phyloP scores from a whole-genome alignment of 768 basidiomycete species.

The Leccinum arenicola region DNA sequence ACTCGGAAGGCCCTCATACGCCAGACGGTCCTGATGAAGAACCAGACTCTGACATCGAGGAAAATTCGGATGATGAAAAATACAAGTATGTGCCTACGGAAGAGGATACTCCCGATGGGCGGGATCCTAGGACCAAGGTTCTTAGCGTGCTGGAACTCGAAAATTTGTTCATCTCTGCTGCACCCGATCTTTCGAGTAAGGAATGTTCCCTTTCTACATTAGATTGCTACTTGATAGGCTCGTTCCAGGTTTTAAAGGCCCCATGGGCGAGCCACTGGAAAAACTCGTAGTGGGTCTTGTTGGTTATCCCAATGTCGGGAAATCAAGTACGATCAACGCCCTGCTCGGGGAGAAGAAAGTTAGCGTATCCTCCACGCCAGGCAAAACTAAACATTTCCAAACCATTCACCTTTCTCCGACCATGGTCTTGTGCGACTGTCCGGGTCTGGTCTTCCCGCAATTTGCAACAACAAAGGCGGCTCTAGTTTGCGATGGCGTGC shows the following conservation, averaged over 20 bases:
- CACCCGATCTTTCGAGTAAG: constrained; percentile 70
- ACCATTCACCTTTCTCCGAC: constrained; percentile 90
- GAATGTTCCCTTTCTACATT: constrained; percentile 12
- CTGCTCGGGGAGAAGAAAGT: constrained; percentile 96
- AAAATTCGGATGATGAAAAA: constrained; percentile 35
- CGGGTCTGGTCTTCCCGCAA: constrained; percentile 96
- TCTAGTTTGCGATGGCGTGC: constrained; percentile 91
- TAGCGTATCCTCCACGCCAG: constrained; percentile 96
- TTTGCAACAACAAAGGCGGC: constrained; percentile 97
- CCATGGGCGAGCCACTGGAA: constrained; percentile 51
- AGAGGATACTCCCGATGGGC: constrained; percentile 46
- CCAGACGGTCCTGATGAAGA: constrained; percentile 31
- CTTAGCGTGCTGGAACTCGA: constrained; percentile 87
- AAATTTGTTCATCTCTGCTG: constrained; percentile 66
- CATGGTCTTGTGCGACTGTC: constrained; percentile 93
- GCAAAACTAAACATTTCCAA: constrained; percentile 99
- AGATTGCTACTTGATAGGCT: constrained; percentile 1
- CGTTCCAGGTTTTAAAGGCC: constrained; percentile 58
- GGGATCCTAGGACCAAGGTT: constrained; percentile 71
- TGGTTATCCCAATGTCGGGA: constrained; percentile 98
- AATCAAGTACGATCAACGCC: constrained; percentile 97
- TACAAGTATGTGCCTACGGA: constrained; percentile 53
- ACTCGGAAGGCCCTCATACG: constrained; percentile 29
- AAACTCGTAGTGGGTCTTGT: constrained; percentile 87
- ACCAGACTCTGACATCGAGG: constrained; percentile 28